Conservation (phyloP, 2,329 filamentous ascomycete species). For the Elsinoe arachidis region DNA sequence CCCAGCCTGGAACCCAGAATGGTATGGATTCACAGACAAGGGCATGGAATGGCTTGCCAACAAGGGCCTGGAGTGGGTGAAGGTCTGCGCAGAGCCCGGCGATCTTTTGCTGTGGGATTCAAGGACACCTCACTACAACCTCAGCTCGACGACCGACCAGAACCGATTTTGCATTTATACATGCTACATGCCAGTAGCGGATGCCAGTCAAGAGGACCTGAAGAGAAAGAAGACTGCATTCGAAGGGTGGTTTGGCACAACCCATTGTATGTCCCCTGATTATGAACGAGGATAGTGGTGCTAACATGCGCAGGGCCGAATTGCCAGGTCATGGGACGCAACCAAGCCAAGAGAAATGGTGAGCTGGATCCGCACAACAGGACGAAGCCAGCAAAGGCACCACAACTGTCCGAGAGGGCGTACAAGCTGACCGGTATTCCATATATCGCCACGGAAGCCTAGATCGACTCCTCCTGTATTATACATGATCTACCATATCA, state of each 20-base stretch:
- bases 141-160: constrained; percentile 23
- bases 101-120: constrained; percentile 24
- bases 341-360: constrained; percentile 26
- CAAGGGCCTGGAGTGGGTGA: constrained; percentile 21
- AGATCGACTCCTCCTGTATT: neutral
- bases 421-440: constrained; percentile 43
- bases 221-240: constrained; percentile 27
- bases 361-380: constrained; percentile 29
- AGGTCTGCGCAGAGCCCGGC: constrained; percentile 22
- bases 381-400: constrained; percentile 33
- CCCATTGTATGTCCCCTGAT: constrained; percentile 23
- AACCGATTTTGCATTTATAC: constrained; percentile 28
- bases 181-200: constrained; percentile 30
- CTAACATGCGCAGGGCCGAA: constrained; percentile 18
- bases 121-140: constrained; percentile 26
- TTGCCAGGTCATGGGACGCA: constrained; percentile 27
- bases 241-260: constrained; percentile 26
- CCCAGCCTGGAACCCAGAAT: constrained; percentile 26
- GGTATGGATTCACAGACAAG: constrained; percentile 28
- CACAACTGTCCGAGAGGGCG: constrained; percentile 33
- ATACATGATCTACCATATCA: too few relatives aligned
- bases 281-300: neutral
- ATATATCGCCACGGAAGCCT: constrained; percentile 28
- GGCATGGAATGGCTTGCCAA: constrained; percentile 25
- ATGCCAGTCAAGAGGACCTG: constrained; percentile 29